phyloP scores from a whole-genome alignment of 2,329 filamentous ascomycete genomes.

The Exophiala mesophila region DNA sequence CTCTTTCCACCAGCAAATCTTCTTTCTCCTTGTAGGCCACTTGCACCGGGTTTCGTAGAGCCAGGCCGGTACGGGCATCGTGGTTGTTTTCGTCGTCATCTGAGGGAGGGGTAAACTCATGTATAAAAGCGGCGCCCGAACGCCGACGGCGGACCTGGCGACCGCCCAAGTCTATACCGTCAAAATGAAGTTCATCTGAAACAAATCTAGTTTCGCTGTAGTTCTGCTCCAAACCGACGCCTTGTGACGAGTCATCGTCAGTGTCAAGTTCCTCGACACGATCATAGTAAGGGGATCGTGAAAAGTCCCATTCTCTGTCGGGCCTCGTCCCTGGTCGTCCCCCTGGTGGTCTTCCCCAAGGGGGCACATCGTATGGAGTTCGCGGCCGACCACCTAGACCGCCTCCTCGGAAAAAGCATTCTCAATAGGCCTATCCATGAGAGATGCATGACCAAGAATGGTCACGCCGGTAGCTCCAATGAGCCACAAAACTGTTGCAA shows the following conservation, averaged over 20 bases:
- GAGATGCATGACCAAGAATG: conserved; percentile 87
- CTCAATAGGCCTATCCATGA: conserved; percentile 99
- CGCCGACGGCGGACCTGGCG: conserved; percentile 39
- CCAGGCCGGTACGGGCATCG: conserved; percentile 49
- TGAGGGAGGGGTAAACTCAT: conserved; percentile 36
- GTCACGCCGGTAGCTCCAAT: conserved; percentile 91
- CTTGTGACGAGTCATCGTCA: conserved; percentile 50
- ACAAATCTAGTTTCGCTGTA: conserved; percentile 46
- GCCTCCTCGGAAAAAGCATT: conserved; percentile 99
- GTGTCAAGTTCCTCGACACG: conserved; percentile 39
- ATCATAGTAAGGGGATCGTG: conserved; percentile 46
- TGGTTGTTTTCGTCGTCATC: conserved; percentile 46
- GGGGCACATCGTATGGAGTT: conserved; percentile 88
- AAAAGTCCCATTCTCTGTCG: conserved; percentile 49
- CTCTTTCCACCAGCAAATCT: conserved; percentile 69
- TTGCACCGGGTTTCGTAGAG: conserved; percentile 43
- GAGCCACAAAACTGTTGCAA: conserved; percentile 85
- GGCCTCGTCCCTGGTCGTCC: conserved; percentile 63
- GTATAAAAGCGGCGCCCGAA: conserved; percentile 47
- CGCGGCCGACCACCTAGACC: conserved; percentile 99
- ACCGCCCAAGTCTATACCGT: conserved; percentile 53
- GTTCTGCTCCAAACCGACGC: conserved; percentile 47
- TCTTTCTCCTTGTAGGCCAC: conserved; percentile 61
- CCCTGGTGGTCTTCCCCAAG: conserved; percentile 97
- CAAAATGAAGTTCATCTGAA: conserved; percentile 59